Evolutionary conservation across 1,284 basidiomycete genomes (phyloP).

Genomic region (Ustilago vetiveriae): DNA sequence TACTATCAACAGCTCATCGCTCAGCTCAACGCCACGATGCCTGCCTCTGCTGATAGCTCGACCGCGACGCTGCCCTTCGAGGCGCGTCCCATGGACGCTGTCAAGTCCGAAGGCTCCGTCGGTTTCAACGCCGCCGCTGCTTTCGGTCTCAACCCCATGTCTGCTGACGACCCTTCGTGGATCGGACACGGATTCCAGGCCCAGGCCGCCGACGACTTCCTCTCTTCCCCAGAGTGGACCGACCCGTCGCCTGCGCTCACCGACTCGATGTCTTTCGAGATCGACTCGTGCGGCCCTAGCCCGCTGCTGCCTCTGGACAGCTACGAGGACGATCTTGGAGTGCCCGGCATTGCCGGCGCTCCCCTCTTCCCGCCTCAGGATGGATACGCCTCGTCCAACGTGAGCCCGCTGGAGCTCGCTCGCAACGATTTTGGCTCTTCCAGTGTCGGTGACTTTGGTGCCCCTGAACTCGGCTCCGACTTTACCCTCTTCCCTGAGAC

Average conservation of each 20-base stretch:
- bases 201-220: conserved; percentile 53
- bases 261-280: conserved; percentile 59
- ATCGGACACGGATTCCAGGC: conserved; percentile 56
- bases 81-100: conserved; percentile 31
- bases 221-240: conserved; percentile 59
- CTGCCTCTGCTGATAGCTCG: conserved; percentile 34
- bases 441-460: conserved; percentile 43
- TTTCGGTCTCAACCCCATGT: conserved; percentile 52
- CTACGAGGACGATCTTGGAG: conserved; percentile 49
- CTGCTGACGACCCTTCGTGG: conserved; percentile 54
- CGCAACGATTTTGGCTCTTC: conserved; percentile 34
- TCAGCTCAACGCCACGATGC: conserved; percentile 48
- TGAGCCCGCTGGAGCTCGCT: conserved; percentile 40
- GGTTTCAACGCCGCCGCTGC: conserved; percentile 50
- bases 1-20: conserved; percentile 49
- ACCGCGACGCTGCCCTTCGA: conserved; percentile 34
- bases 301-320: conserved; percentile 57
- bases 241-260: conserved; percentile 61
- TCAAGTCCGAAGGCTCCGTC: conserved; percentile 24
- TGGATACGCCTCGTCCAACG: conserved; percentile 48
- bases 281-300: conserved; percentile 59
- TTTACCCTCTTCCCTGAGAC: conserved; percentile 55
- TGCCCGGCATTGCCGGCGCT: conserved; percentile 58
- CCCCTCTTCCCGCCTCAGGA: conserved; percentile 41
- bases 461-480: conserved; percentile 40